A percentile compares a stretch with the other conserved stretches of the same genome.
These are phyloP conservation scores for Coemansia sp. DNA, from an alignment of 192 early-diverging fungal species.

Conservation along the genomic window DNA sequence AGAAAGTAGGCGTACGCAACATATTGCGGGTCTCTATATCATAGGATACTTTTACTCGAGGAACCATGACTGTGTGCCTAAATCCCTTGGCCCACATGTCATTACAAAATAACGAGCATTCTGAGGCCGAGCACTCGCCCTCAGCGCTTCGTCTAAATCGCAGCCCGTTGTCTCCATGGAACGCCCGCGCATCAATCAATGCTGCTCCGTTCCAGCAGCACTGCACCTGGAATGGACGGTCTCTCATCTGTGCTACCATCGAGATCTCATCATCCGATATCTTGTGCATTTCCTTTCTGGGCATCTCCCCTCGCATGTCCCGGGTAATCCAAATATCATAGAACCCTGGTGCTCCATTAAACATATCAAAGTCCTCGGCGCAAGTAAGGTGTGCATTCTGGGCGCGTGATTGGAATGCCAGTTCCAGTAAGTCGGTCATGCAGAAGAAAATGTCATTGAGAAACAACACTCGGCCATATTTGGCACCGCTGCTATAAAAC, in stretches of 20 bases:
- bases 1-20: conserved; percentile 16
- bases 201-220: conserved; percentile 58
- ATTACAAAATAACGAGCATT: conserved; percentile 56
- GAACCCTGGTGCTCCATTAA: conserved; percentile 28
- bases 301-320: conserved; percentile 41
- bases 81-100: conserved; percentile 46
- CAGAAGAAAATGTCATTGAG: conserved; percentile 56
- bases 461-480: conserved; percentile 43
- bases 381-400: conserved; percentile 54
- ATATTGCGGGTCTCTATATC: conserved; percentile 29
- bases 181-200: conserved; percentile 41
- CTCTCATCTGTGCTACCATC: conserved; percentile 22
- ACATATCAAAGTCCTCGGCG: conserved; percentile 49
- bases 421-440: conserved; percentile 50
- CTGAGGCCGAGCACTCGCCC: conserved; percentile 53
- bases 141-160: conserved; percentile 11
- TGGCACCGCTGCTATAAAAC: conserved; percentile 11
- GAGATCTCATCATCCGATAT: conserved; percentile 34
- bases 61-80: conserved; percentile 40
- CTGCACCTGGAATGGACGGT: conserved; percentile 51
- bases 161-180: conserved; percentile 15
- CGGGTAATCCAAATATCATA: conserved; percentile 57
- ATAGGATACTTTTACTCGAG: conserved; percentile 50
- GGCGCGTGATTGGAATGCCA: conserved; percentile 44
- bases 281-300: conserved; percentile 28